Percentiles rank a stretch among this genome's conserved stretches.
Conservation (phyloP, 805 yeast genomes). For the Yamadazyma olivae region DNA sequence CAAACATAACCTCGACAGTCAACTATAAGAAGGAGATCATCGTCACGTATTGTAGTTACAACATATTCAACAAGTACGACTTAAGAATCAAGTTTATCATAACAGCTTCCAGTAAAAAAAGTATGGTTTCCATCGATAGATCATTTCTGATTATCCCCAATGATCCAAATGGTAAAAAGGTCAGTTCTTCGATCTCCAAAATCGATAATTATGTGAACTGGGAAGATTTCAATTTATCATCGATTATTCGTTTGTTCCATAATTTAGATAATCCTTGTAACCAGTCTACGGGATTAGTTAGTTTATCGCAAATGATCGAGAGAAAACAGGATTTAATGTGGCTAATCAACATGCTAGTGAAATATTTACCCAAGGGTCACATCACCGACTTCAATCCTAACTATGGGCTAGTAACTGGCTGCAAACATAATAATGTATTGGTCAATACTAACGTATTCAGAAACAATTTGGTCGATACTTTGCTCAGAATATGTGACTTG, state of each 20-base stretch:
- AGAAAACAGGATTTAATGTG: conserved; percentile 11
- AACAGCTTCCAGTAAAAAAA: conserved; percentile 16
- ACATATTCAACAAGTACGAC: conserved; percentile 72
- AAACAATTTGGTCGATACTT: conserved; percentile 53
- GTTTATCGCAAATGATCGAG: conserved; percentile 39
- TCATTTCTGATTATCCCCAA: conserved; percentile 23
- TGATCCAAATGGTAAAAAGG: conserved; percentile 4
- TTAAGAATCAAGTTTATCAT: conserved; percentile 60
- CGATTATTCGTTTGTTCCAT: conserved; percentile 52
- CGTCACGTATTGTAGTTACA: conserved; percentile 66
- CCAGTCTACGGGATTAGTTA: conserved; percentile 57
- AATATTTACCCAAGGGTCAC: conserved; percentile 46
- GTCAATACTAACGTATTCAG: conserved; percentile 33
- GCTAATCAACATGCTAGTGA: conserved; percentile 38
- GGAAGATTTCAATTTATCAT: conserved; percentile 61
- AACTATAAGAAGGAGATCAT: conserved; percentile 20
- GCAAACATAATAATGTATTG: conserved; percentile 11
- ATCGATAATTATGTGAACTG: conserved; percentile 26
- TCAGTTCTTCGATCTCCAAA: conserved; percentile 1
- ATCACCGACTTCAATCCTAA: conserved; percentile 39
- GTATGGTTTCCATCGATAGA: conserved; percentile 25
- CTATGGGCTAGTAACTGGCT: conserved; percentile 28
- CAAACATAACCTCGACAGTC: background rate
- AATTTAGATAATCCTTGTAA: conserved; percentile 52
- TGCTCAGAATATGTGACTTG: conserved; percentile 41